Conservation (phyloP, 257 asterid species). For the Solanum neorickii region DNA sequence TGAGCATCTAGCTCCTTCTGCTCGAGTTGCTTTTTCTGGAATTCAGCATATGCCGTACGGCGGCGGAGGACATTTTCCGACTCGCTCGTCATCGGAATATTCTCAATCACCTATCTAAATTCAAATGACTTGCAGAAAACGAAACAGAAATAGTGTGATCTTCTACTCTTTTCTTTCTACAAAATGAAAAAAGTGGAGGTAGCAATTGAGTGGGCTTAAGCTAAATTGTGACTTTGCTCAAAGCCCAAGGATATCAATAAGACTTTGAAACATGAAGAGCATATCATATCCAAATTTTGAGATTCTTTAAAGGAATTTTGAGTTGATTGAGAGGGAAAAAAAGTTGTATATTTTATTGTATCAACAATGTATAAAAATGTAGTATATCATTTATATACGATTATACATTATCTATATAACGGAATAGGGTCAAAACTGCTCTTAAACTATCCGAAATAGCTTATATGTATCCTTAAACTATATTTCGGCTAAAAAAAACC, state of each 20-base stretch:
- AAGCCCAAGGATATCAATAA: not conserved
- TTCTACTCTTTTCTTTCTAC: not conserved
- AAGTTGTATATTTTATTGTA: too few relatives aligned
- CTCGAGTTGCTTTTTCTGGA: conserved; percentile 49
- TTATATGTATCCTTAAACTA: too few relatives aligned
- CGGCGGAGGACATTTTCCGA: conserved; percentile 51
- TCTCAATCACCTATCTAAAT: not conserved
- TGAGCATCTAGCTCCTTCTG: conserved; percentile 67
- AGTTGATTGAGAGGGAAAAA: not conserved
- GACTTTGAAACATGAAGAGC: too few relatives aligned
- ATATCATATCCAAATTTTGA: not conserved
- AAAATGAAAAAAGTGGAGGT: not conserved
- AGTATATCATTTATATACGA: too few relatives aligned
- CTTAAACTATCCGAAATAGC: too few relatives aligned
- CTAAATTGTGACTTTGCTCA: not conserved
- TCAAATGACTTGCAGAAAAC: not conserved
- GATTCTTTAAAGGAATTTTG: too few relatives aligned
- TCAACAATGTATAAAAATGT: not conserved
- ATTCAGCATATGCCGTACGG: conserved; percentile 31
- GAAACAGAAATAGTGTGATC: not conserved
- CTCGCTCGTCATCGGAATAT: conserved; percentile 13
- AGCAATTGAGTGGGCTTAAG: not conserved
- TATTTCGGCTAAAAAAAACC: too few relatives aligned
- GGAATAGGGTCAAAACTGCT: too few relatives aligned
- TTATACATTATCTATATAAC: too few relatives aligned